A percentile compares a stretch with the other conserved stretches of the same genome.
Conservation (phyloP, 306 rosid species). For the Pueraria montana region DNA sequence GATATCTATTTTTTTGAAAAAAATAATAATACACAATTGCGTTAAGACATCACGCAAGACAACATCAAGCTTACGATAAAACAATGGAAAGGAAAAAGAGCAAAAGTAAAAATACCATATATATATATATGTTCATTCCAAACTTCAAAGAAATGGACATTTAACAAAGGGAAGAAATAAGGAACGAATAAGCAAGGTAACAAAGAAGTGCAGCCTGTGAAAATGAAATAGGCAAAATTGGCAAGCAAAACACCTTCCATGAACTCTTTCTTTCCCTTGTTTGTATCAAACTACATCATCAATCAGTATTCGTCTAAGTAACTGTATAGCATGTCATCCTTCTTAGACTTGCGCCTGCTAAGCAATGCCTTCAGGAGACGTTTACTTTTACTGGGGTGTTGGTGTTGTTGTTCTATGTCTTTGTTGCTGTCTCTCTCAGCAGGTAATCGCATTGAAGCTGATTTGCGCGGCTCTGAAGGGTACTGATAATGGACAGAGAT, state of each 20-base stretch:
- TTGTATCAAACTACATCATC: conserved; percentile 11
- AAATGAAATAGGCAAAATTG: conserved; percentile 25
- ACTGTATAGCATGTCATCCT: conserved; percentile 75
- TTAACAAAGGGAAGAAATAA: neutral
- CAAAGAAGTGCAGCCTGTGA: neutral
- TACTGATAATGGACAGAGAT: conserved; percentile 48
- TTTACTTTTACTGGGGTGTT: conserved; percentile 73
- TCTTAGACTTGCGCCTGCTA: conserved; percentile 82
- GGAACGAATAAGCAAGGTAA: neutral
- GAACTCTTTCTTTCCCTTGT: conserved; percentile 24
- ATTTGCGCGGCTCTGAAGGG: conserved; percentile 85
- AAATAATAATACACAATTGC: neutral
- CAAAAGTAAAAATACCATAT: neutral
- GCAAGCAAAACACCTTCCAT: conserved; percentile 36
- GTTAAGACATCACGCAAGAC: neutral
- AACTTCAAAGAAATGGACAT: conserved; percentile 7
- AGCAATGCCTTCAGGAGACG: conserved; percentile 83
- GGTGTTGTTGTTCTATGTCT: conserved; percentile 60
- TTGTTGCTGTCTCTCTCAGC: conserved; percentile 67
- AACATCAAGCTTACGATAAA: neutral
- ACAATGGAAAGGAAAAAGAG: neutral
- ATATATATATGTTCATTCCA: neutral
- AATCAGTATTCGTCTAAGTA: conserved; percentile 86
- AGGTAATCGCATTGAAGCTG: conserved; percentile 80
- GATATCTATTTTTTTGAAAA: neutral